These are phyloP conservation scores for Pseudogymnoascus sp. DNA, from an alignment of 2,329 filamentous ascomycete genomes.

Conservation along the genomic window DNA sequence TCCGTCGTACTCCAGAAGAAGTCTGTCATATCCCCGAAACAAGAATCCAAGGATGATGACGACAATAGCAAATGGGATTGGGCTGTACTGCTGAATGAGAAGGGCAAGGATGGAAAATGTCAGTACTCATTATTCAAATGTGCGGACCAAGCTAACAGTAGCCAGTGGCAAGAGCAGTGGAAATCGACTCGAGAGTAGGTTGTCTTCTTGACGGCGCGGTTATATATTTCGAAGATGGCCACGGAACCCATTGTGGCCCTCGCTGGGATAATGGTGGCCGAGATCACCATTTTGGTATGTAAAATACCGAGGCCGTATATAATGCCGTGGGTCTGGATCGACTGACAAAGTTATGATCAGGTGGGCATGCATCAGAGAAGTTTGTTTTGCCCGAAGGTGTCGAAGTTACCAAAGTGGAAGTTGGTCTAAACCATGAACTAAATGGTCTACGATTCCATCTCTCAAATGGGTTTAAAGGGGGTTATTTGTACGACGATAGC, in stretches of 20 bases:
- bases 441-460: constrained; percentile 27
- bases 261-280: constrained; percentile 9
- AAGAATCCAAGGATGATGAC: neutral
- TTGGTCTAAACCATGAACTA: constrained; percentile 19
- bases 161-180: constrained; percentile 30
- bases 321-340: neutral
- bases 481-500: constrained; percentile 23
- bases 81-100: constrained; percentile 26
- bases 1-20: constrained; percentile 31
- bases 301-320: neutral
- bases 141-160: neutral
- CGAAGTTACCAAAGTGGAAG: constrained; percentile 26
- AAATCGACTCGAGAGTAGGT: constrained; percentile 38
- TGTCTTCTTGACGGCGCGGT: constrained; percentile 36
- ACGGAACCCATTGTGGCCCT: constrained; percentile 35
- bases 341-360: constrained; percentile 8
- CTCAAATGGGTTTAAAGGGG: constrained; percentile 24
- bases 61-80: constrained; percentile 19
- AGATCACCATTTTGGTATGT: constrained; percentile 12
- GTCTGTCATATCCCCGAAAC: constrained; percentile 7
- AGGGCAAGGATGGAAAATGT: constrained; percentile 11
- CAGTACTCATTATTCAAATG: constrained; percentile 10
- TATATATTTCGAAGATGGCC: constrained; percentile 37
- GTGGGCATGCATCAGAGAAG: constrained; percentile 23
- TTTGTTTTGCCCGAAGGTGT: constrained; percentile 23